These are phyloP conservation scores for Vitis rupestris DNA, from an alignment of 164 flowering plant genomes.

Conservation along the genomic window DNA sequence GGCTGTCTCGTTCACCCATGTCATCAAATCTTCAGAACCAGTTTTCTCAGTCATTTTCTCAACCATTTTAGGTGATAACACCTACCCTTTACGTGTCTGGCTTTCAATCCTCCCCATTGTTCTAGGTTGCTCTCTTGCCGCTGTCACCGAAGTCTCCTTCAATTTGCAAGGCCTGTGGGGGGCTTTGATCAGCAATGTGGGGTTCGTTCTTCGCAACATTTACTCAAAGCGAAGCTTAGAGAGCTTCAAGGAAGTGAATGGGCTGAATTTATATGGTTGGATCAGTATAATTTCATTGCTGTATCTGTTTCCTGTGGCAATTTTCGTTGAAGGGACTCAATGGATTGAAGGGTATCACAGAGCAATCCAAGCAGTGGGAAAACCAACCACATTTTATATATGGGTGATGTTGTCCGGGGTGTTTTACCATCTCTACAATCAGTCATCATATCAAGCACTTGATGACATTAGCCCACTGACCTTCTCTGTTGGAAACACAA, in stretches of 20 bases:
- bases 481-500: slow-evolving; percentile 89
- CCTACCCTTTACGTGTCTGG: slow-evolving; percentile 75
- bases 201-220: slow-evolving; percentile 84
- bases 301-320: slow-evolving; percentile 76
- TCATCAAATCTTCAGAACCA: slow-evolving; percentile 88
- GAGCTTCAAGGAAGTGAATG: slow-evolving; percentile 76
- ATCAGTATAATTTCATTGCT: slow-evolving; percentile 69
- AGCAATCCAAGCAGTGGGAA: slow-evolving; percentile 55
- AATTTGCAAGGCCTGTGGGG: slow-evolving; percentile 79
- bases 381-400: slow-evolving; percentile 59
- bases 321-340: slow-evolving; percentile 80
- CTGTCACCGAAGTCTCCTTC: slow-evolving; percentile 83
- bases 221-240: slow-evolving; percentile 77
- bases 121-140: slow-evolving; percentile 81
- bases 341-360: slow-evolving; percentile 75
- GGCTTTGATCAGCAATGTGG: slow-evolving; percentile 86
- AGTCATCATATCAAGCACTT: slow-evolving; percentile 84
- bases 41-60: slow-evolving; percentile 82
- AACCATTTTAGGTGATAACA: slow-evolving; percentile 59
- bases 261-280: slow-evolving; percentile 85
- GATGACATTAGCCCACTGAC: slow-evolving; percentile 89
- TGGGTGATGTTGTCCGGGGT: slow-evolving; percentile 83
- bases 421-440: slow-evolving; percentile 88
- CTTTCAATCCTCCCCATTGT: slow-evolving; percentile 84
- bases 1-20: slow-evolving; percentile 96